A percentile compares a stretch with the other conserved stretches of the same genome.
phyloP scores from a whole-genome alignment of 257 asterid species.

The Fraxinus pennsylvanica region DNA sequence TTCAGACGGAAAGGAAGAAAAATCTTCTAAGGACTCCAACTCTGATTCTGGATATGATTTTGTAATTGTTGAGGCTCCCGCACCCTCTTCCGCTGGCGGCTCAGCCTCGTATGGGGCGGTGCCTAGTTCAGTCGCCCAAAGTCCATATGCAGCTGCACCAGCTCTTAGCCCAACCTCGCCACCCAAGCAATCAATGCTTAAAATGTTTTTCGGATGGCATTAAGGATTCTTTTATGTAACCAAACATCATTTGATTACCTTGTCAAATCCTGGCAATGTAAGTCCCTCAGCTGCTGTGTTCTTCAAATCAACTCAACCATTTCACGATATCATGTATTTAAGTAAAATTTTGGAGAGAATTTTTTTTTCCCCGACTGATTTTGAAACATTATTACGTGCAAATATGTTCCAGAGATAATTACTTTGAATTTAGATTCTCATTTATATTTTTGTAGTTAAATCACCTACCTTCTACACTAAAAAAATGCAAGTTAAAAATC shows the following conservation, averaged over 20 bases:
- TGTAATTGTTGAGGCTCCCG: constrained; percentile 17
- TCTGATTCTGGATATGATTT: constrained; percentile 6
- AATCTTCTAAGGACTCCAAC: background rate
- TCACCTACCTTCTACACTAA: background rate
- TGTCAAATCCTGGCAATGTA: background rate
- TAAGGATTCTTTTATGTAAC: background rate
- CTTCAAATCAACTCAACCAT: too few relatives aligned
- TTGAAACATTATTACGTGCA: background rate
- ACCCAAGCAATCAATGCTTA: background rate
- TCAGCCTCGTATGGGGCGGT: background rate
- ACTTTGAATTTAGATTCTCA: background rate
- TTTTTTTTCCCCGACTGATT: background rate
- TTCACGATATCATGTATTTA: background rate
- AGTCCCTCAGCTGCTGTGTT: background rate
- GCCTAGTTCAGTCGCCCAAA: background rate
- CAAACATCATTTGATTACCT: background rate
- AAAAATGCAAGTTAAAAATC: background rate
- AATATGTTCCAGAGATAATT: too few relatives aligned
- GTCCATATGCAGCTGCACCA: background rate
- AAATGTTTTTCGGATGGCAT: background rate
- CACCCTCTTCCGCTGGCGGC: background rate
- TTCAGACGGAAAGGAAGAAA: background rate
- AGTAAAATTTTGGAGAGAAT: background rate
- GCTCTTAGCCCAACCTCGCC: background rate
- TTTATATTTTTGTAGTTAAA: background rate